These are phyloP conservation scores for Nemania abortiva DNA, from an alignment of 2,329 filamentous ascomycete genomes.

Conservation along the genomic window DNA sequence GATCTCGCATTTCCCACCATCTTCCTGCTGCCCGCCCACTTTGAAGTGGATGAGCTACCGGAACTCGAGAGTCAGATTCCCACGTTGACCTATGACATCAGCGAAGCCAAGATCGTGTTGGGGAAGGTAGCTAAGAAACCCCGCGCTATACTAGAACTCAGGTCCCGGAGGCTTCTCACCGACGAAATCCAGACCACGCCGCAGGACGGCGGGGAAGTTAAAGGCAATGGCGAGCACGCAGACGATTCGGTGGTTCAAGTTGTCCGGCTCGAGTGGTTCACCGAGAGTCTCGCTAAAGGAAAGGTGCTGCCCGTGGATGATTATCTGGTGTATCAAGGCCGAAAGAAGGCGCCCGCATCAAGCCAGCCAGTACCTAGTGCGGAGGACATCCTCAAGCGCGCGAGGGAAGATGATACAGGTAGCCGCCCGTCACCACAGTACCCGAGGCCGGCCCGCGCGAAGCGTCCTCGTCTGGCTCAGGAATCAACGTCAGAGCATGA, in stretches of 20 bases:
- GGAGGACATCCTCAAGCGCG: constrained; percentile 52
- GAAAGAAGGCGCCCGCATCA: constrained; percentile 45
- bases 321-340: constrained; percentile 68
- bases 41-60: constrained; percentile 72
- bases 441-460: constrained; percentile 51
- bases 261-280: constrained; percentile 70
- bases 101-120: constrained; percentile 79
- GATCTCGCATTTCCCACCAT: constrained; percentile 69
- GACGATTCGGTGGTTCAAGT: constrained; percentile 59
- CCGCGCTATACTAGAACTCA: constrained; percentile 82
- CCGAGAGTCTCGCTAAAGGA: constrained; percentile 62
- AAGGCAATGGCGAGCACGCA: constrained; percentile 9
- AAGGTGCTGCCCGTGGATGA: constrained; percentile 60
- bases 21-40: constrained; percentile 78
- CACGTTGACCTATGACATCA: constrained; percentile 76
- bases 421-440: constrained; percentile 41
- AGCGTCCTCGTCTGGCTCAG: constrained; percentile 63
- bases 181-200: constrained; percentile 57
- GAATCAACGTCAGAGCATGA: constrained; percentile 86
- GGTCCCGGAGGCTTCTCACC: constrained; percentile 72
- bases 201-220: constrained; percentile 10
- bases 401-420: constrained; percentile 40
- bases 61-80: constrained; percentile 73
- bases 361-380: constrained; percentile 36
- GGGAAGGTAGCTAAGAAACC: constrained; percentile 77